Evolutionary conservation across 495 filamentous ascomycete species (phyloP).

Genomic region (Tuber indicum): DNA sequence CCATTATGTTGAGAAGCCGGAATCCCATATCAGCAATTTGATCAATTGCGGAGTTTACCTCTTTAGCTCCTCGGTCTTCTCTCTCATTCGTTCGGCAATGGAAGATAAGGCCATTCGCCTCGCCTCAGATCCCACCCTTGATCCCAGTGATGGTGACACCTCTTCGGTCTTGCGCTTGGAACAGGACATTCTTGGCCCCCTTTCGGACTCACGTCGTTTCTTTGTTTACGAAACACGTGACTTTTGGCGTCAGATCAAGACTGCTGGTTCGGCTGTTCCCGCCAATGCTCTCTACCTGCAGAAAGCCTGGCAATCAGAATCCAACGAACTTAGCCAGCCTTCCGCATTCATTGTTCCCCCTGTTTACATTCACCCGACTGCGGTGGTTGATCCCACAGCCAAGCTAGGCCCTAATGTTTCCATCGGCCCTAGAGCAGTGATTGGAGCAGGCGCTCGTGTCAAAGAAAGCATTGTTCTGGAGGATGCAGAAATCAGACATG

Average conservation of each 20-base stretch:
- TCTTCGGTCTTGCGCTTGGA: slow-evolving; percentile 90
- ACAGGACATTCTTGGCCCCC: slow-evolving; percentile 93
- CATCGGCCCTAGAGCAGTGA: slow-evolving; percentile 74
- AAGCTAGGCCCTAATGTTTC: slow-evolving; percentile 97
- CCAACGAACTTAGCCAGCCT: slow-evolving; percentile 72
- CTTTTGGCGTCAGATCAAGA: slow-evolving; percentile 99
- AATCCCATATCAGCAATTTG: slow-evolving; percentile 94
- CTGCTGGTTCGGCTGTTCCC: slow-evolving; percentile 91
- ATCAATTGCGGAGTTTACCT: slow-evolving; percentile 99
- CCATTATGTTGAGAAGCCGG: slow-evolving; percentile 99
- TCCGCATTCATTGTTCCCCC: slow-evolving; percentile 87
- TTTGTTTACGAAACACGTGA: slow-evolving; percentile 98
- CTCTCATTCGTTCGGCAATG: slow-evolving; percentile 88
- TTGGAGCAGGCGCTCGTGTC: slow-evolving; percentile 83
- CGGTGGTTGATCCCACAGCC: slow-evolving; percentile 83
- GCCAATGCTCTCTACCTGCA: slow-evolving; percentile 96
- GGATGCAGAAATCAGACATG: slow-evolving; percentile 92
- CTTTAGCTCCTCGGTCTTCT: slow-evolving; percentile 92
- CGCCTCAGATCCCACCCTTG: slow-evolving; percentile 87
- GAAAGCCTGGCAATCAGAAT: slow-evolving; percentile 81
- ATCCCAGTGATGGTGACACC: slow-evolving; percentile 74
- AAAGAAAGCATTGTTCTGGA: slow-evolving; percentile 97
- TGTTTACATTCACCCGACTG: slow-evolving; percentile 96
- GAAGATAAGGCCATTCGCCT: slow-evolving; percentile 90
- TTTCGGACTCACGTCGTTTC: slow-evolving; percentile 97